Base-by-base conservation (phyloP, 1,284 basidiomycete genomes). In the Rhodofomes roseus region DNA sequence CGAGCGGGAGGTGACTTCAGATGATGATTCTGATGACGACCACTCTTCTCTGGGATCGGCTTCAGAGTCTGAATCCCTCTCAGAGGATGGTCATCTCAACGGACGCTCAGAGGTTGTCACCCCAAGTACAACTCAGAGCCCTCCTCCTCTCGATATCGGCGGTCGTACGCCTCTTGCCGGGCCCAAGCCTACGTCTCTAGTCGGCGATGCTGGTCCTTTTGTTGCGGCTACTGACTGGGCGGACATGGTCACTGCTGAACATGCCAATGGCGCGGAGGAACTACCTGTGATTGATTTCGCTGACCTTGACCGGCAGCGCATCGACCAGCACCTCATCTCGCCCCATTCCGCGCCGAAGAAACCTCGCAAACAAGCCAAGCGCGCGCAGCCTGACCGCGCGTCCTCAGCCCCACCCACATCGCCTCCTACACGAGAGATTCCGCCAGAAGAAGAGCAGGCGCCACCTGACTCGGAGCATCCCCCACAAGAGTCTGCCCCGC, bases 281-380 rank as follows among this genome's bases (percentile, higher is more conserved):
- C 78, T 93, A 6, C 91, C 90, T 31, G 86, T 92, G 63, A 87
- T 93, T 66, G 88, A 92, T 65, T 93, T 92, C 68, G 80, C 83
- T 55, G 86, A 92, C 58, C 82, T 93, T 62, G 78, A 68, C 55
- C 25, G 59, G 23, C 62, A 65, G 39, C 61, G 59, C 27, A 61
- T 71, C 43, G 63, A 71, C 34, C 68, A 64, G 31, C 59, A 62
- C 4, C 58, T 65, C 16, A 59, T 65, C 36, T 56, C 68, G 29
- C 61, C 67, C 41, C 54, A 65, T 18, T 69, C 66, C 18, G 46
- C 68, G 22, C 68, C 66, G 56, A 73, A 69, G 60, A 61, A 59
- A 14, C 34, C 18, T 52, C 68, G 69, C 61, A 72, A 68, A 53
- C 54, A 62, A 37, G 61, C 56, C 23, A 73, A 70, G 61, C 69